Percentiles rank a stretch among this genome's conserved stretches.
These are phyloP conservation scores for Tolypocladium capitatum DNA, from an alignment of 2,329 filamentous ascomycete genomes.

Conservation along the genomic window DNA sequence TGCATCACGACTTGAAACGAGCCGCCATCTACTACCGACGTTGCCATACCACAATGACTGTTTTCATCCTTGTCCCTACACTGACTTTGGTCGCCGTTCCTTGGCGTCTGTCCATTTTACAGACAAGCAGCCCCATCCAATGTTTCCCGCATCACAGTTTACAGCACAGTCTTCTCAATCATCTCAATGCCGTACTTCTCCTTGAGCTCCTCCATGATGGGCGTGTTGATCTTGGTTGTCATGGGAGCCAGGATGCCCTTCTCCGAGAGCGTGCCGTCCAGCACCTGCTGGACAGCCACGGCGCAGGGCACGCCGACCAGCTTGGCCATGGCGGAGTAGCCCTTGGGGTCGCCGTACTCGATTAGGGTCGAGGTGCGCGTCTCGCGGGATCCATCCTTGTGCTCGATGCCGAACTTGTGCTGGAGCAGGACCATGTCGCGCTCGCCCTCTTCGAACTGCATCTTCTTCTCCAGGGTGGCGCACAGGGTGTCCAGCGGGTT, in stretches of 20 bases:
- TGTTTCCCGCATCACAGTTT: constrained; percentile 3
- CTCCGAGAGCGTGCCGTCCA: constrained; percentile 59
- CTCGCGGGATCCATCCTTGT: constrained; percentile 65
- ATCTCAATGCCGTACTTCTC: constrained; percentile 63
- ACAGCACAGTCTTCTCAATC: constrained; percentile 50
- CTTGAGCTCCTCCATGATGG: constrained; percentile 65
- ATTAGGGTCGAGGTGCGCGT: constrained; percentile 67
- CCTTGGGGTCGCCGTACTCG: constrained; percentile 69
- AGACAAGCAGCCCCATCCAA: neutral
- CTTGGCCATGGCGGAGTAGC: constrained; percentile 75
- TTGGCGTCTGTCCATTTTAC: neutral
- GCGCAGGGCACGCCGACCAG: constrained; percentile 58
- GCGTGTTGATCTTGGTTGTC: constrained; percentile 55
- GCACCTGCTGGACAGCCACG: constrained; percentile 60
- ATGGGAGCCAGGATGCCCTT: constrained; percentile 69
- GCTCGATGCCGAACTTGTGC: constrained; percentile 74
- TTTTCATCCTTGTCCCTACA: neutral
- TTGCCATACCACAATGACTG: neutral
- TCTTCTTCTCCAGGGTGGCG: constrained; percentile 79
- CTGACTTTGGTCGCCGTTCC: neutral
- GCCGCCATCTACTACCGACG: neutral
- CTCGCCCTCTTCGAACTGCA: constrained; percentile 73
- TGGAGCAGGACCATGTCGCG: constrained; percentile 72
- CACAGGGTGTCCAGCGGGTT: constrained; percentile 88
- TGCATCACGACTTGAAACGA: no score